Evolutionary conservation across 257 asterid species (phyloP).

Genomic region (Solanum bulbocastanum): DNA sequence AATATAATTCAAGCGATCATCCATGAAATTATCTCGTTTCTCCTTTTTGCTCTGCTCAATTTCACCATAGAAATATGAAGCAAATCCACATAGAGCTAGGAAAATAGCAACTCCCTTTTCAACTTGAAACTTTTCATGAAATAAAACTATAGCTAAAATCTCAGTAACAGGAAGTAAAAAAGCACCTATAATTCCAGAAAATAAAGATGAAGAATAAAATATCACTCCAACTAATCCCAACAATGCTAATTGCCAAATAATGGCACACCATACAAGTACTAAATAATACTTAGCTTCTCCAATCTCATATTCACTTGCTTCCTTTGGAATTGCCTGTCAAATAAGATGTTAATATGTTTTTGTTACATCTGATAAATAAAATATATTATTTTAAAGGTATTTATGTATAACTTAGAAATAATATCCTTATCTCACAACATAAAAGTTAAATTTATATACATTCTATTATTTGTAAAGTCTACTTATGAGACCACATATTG

Average conservation of each 20-base stretch:
- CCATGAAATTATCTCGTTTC: neutral
- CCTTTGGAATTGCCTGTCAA: neutral
- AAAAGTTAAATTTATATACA: too few species aligned
- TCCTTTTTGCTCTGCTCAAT: neutral
- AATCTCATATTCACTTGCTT: neutral
- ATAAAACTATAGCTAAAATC: neutral
- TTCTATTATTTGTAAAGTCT: too few species aligned
- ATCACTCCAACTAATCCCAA: constrained; percentile 10
- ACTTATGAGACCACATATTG: too few species aligned
- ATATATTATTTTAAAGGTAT: too few species aligned
- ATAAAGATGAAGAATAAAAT: neutral
- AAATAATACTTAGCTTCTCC: neutral
- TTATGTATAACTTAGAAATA: too few species aligned
- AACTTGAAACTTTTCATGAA: neutral
- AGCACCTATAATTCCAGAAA: neutral
- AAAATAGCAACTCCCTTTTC: neutral
- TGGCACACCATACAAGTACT: neutral
- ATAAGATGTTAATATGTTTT: neutral
- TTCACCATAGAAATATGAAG: neutral
- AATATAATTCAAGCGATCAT: neutral
- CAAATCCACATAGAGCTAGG: neutral
- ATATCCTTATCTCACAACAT: fast-evolving
- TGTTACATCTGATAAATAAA: too few species aligned
- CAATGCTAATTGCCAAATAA: neutral
- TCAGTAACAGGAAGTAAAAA: neutral